phyloP scores from a whole-genome alignment of 2,329 filamentous ascomycete genomes.

The Talaromyces verruculosus region DNA sequence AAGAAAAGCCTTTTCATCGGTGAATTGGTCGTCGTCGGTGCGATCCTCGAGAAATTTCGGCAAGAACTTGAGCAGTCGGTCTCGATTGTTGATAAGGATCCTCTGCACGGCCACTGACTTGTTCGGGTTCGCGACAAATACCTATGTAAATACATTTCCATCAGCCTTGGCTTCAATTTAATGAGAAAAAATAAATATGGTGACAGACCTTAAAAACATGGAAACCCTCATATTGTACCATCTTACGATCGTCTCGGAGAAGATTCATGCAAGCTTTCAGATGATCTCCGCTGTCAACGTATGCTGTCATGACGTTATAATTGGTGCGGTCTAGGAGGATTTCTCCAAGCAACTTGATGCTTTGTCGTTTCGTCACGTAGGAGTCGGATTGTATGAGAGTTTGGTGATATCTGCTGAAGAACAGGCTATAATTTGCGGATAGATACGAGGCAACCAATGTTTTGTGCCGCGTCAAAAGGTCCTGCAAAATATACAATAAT shows the following conservation, averaged over 20 bases:
- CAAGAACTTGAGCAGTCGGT: conserved; percentile 83
- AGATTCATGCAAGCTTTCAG: conserved; percentile 99
- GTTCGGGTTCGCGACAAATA: conserved; percentile 97
- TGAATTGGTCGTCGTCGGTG: conserved; percentile 97
- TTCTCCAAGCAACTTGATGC: conserved; percentile 94
- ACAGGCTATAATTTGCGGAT: conserved; percentile 83
- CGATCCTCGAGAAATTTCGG: conserved; percentile 90
- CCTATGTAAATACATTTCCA: conserved; percentile 47
- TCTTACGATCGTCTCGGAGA: conserved; percentile 89
- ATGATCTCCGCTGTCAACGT: conserved; percentile 92
- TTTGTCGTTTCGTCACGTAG: conserved; percentile 97
- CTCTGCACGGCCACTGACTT: conserved; percentile 95
- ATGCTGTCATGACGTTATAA: conserved; percentile 96
- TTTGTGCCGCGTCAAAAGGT: conserved; percentile 93
- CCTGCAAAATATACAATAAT: conserved; percentile 52
- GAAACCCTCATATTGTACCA: conserved; percentile 99
- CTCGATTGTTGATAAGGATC: conserved; percentile 93
- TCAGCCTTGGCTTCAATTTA: conserved; percentile 24
- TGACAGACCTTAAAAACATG: conserved; percentile 84
- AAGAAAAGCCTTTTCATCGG: conserved; percentile 94
- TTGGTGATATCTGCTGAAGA: conserved; percentile 88
- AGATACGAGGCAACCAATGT: conserved; percentile 84
- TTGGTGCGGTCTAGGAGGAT: conserved; percentile 92
- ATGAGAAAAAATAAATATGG: no score
- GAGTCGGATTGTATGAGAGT: conserved; percentile 86